Conservation (phyloP, 78 protist genomes). For the Dictyostelium brefeldianum region DNA sequence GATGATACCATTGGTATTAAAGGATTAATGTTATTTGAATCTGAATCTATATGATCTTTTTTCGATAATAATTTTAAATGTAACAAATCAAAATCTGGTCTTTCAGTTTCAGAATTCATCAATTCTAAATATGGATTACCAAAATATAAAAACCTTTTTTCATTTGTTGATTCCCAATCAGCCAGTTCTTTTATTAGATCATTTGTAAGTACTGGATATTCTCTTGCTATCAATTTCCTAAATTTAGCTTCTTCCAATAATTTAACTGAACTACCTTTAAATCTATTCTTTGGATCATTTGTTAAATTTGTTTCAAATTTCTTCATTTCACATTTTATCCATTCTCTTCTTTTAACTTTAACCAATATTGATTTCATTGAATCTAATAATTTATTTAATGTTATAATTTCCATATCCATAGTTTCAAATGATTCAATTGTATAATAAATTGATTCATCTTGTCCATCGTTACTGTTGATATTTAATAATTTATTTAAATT, state of each 20-base stretch:
- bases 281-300: constrained; percentile 16
- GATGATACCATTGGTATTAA: constrained; percentile 7
- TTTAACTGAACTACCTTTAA: constrained; percentile 33
- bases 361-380: constrained; percentile 29
- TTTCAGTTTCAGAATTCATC: constrained; percentile 25
- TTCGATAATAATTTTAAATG: constrained; percentile 6
- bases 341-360: constrained; percentile 37
- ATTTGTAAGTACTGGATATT: constrained; percentile 11
- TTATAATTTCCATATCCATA: neutral
- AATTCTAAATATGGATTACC: constrained; percentile 19
- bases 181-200: constrained; percentile 7
- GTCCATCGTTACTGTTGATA: neutral
- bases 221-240: neutral
- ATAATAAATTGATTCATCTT: neutral
- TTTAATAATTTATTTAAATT: neutral
- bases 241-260: constrained; percentile 35
- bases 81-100: constrained; percentile 33
- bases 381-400: neutral
- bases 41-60: neutral
- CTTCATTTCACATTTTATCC: constrained; percentile 17
- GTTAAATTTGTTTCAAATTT: constrained; percentile 6
- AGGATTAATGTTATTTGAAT: neutral
- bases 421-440: neutral
- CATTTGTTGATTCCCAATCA: constrained; percentile 4
- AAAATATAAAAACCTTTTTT: constrained; percentile 18